A percentile compares a stretch with the other conserved stretches of the same genome.
Conservation (phyloP, 2,329 filamentous ascomycete species). For the Geosmithia flava region DNA sequence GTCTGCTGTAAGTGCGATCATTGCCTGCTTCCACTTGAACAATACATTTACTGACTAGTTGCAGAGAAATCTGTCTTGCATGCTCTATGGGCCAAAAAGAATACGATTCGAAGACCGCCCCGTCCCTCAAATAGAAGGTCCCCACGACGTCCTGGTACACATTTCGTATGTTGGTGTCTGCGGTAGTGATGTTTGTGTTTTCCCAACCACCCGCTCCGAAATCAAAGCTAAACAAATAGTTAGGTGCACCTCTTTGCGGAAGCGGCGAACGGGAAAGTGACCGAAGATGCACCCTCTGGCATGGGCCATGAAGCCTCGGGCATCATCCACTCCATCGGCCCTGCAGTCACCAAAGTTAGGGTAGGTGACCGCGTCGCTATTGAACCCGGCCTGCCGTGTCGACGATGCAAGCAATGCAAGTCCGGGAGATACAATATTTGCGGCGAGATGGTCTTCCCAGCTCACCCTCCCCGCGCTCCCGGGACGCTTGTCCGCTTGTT, state of each 20-base stretch:
- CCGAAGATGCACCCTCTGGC: conserved; percentile 5
- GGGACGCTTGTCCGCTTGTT: conserved; percentile 86
- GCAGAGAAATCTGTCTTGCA: too few species aligned
- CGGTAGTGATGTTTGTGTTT: not conserved
- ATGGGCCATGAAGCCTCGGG: conserved; percentile 46
- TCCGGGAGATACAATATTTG: conserved; percentile 73
- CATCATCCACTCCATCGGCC: conserved; percentile 53
- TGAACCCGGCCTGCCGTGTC: conserved; percentile 74
- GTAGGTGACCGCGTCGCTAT: conserved; percentile 66
- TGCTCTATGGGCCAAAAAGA: too few species aligned
- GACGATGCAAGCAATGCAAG: conserved; percentile 59
- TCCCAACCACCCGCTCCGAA: not conserved
- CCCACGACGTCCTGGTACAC: not conserved
- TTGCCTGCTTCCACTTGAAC: too few species aligned
- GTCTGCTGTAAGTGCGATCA: too few species aligned
- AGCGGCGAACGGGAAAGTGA: conserved; percentile 5
- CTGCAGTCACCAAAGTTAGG: conserved; percentile 43
- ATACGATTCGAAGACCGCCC: not conserved
- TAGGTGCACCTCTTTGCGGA: conserved; percentile 4
- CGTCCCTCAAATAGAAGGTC: not conserved
- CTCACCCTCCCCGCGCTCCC: conserved; percentile 66
- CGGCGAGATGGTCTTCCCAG: conserved; percentile 66
- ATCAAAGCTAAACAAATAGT: not conserved
- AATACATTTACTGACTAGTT: too few species aligned
- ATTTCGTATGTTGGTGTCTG: not conserved